These are phyloP conservation scores for Aspergillus fructus DNA, from an alignment of 2,329 filamentous ascomycete genomes.

Conservation along the genomic window DNA sequence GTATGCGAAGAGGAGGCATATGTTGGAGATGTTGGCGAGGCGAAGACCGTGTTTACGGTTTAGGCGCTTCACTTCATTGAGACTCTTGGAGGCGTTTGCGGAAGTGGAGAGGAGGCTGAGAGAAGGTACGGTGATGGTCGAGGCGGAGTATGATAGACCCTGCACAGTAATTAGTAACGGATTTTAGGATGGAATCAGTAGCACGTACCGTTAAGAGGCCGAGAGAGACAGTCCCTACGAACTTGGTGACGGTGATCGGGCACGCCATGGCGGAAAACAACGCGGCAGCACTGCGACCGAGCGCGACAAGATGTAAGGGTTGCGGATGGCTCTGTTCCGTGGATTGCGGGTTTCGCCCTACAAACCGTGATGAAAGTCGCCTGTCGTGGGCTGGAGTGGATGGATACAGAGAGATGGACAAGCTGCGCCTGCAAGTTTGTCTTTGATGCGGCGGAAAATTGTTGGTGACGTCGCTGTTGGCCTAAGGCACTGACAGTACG, in stretches of 20 bases:
- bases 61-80: conserved; percentile 64
- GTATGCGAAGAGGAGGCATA: conserved; percentile 76
- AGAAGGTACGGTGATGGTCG: conserved; percentile 73
- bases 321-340: neutral
- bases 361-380: neutral
- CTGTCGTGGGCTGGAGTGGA: neutral
- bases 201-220: conserved; percentile 79
- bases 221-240: conserved; percentile 85
- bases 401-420: neutral
- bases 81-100: conserved; percentile 66
- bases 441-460: neutral
- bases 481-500: neutral
- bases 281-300: neutral
- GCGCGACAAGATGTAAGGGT: neutral
- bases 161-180: conserved; percentile 38
- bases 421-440: neutral
- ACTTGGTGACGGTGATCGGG: conserved; percentile 78
- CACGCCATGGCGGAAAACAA: conserved; percentile 57
- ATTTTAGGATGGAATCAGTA: neutral
- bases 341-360: neutral
- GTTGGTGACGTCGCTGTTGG: conserved; percentile 5
- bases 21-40: conserved; percentile 67
- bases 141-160: conserved; percentile 87
- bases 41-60: conserved; percentile 65
- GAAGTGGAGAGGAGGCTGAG: conserved; percentile 80